These are phyloP conservation scores for Amauroascus verrucosus DNA, from an alignment of 2,329 filamentous ascomycete genomes.

Conservation along the genomic window DNA sequence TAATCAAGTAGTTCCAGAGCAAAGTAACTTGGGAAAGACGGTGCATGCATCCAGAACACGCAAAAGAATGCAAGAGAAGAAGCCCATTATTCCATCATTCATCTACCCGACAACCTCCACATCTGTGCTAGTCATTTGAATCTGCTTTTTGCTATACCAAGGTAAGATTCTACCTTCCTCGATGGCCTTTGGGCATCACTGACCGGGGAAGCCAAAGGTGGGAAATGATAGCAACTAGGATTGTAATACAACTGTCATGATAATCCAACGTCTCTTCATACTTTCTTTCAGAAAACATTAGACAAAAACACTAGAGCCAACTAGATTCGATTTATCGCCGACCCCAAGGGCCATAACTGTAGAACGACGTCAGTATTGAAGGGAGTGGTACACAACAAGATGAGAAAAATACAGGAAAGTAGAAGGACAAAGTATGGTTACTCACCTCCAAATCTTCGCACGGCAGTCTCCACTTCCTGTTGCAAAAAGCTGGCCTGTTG, in stretches of 20 bases:
- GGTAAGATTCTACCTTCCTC: background rate
- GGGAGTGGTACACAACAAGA: background rate
- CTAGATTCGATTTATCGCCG: background rate
- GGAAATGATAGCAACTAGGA: background rate
- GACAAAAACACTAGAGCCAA: background rate
- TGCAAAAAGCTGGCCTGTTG: conserved; percentile 76
- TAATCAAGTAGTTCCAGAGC: background rate
- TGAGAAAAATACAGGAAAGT: background rate
- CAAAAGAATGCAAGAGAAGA: background rate
- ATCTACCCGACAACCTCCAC: too few species aligned
- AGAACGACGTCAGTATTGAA: background rate
- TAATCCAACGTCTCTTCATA: background rate
- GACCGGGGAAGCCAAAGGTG: background rate
- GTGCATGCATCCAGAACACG: background rate
- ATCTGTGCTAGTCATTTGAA: too few species aligned
- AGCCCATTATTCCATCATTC: conserved; percentile 5
- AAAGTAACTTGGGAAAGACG: background rate
- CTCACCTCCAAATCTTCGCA: conserved; percentile 86
- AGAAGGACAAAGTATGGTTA: conserved; percentile 2
- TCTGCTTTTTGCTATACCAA: background rate
- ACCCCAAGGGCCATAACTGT: conserved; percentile 8
- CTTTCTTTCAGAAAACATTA: background rate
- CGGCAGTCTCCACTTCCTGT: conserved; percentile 97
- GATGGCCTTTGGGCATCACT: background rate
- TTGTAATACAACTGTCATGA: background rate